Evolutionary conservation across 2,329 filamentous ascomycete species (phyloP).

Genomic region (Pyrenophora seminiperda): DNA sequence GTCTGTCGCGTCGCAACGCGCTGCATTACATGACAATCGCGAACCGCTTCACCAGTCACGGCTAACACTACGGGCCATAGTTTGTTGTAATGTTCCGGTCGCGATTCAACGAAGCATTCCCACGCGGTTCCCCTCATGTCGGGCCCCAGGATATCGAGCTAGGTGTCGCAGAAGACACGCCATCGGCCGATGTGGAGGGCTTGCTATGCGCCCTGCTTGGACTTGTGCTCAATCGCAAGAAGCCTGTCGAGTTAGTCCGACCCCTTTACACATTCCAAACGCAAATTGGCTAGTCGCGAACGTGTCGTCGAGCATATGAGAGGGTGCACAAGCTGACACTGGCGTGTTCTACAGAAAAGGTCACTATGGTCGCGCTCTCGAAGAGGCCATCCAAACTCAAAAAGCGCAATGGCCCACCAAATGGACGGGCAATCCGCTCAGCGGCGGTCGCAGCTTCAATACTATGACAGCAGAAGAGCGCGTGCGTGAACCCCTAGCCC

Average conservation of each 20-base stretch:
- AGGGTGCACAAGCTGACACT: constrained; percentile 38
- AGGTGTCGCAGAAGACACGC: constrained; percentile 76
- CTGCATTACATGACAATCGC: constrained; percentile 22
- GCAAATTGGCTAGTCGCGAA: constrained; percentile 28
- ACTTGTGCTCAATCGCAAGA: constrained; percentile 92
- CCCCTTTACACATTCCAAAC: constrained; percentile 17
- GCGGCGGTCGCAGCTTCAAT: constrained; percentile 78
- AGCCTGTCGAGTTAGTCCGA: constrained; percentile 88
- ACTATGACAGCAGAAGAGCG: constrained; percentile 81
- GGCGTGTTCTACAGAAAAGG: constrained; percentile 67
- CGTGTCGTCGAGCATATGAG: not conserved
- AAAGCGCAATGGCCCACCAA: constrained; percentile 83
- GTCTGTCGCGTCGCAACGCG: constrained; percentile 47
- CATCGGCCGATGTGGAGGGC: constrained; percentile 83
- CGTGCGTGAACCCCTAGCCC: constrained; percentile 57
- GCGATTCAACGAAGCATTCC: constrained; percentile 88
- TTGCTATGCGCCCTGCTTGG: constrained; percentile 88
- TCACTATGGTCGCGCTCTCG: constrained; percentile 89
- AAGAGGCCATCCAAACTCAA: constrained; percentile 87
- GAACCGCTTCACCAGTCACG: constrained; percentile 30
- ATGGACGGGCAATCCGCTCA: constrained; percentile 86
- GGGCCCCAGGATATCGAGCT: constrained; percentile 94
- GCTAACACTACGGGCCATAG: constrained; percentile 56
- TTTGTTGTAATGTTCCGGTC: constrained; percentile 98
- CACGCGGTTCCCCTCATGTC: constrained; percentile 84